A percentile compares a stretch with the other conserved stretches of the same genome.
These are phyloP conservation scores for Cladophialophora chaetospira DNA, from an alignment of 2,329 filamentous ascomycete genomes.

Conservation along the genomic window DNA sequence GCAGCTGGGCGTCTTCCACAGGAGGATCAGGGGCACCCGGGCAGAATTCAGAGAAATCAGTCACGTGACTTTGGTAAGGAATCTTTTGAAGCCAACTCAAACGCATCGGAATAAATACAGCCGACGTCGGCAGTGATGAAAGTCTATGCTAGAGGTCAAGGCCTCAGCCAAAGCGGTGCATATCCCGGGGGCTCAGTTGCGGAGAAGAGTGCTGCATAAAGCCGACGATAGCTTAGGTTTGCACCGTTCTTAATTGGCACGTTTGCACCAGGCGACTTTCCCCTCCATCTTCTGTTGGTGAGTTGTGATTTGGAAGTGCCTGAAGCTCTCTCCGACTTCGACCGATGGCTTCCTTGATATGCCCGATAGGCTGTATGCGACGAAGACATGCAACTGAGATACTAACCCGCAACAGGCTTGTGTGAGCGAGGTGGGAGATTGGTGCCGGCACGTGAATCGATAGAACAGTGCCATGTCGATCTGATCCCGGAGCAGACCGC, in stretches of 20 bases:
- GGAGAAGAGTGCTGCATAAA: too few relatives aligned
- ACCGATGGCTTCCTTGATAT: not conserved
- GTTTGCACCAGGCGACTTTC: too few relatives aligned
- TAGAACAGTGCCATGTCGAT: not conserved
- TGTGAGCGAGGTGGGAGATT: not conserved
- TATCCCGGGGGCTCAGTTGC: too few relatives aligned
- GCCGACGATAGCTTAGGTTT: too few relatives aligned
- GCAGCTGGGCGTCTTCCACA: not conserved
- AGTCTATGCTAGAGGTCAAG: too few relatives aligned
- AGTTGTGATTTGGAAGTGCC: too few relatives aligned
- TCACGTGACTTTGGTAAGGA: not conserved
- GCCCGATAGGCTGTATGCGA: not conserved
- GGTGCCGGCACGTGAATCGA: not conserved
- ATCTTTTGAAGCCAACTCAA: too few relatives aligned
- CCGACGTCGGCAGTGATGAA: too few relatives aligned
- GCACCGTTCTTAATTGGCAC: too few relatives aligned
- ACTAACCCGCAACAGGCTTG: not conserved
- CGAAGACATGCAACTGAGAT: not conserved
- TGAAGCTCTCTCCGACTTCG: not conserved
- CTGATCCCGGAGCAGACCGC: not conserved
- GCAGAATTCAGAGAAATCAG: not conserved
- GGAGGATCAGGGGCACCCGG: slow-evolving; percentile 3
- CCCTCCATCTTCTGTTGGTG: not conserved
- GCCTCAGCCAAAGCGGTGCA: too few relatives aligned
- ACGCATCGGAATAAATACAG: too few relatives aligned